Conservation (phyloP, 2,329 filamentous ascomycete species). For the Hypocrella siamensis region DNA sequence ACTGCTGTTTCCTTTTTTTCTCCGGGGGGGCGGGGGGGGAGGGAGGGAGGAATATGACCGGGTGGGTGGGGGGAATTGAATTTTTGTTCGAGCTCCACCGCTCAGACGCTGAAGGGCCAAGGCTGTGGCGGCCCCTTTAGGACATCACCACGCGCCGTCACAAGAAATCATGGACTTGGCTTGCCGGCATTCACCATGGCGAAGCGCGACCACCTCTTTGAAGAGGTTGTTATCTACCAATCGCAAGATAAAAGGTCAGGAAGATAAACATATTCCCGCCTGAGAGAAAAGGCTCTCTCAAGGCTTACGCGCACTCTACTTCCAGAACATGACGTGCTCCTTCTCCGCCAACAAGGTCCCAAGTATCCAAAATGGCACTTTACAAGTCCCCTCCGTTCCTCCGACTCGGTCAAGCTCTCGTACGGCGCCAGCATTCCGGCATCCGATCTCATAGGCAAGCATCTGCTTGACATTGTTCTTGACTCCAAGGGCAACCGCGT, state of each 20-base stretch:
- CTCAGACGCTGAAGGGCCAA: too few relatives aligned
- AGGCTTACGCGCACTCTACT: background rate
- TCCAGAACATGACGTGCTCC: conserved; percentile 23
- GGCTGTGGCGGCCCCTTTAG: too few relatives aligned
- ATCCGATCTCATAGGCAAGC: conserved; percentile 47
- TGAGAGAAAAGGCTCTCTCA: background rate
- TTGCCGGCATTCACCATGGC: background rate
- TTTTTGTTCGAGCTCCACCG: too few relatives aligned
- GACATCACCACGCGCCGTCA: too few relatives aligned
- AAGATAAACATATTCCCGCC: background rate
- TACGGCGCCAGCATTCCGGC: conserved; percentile 33
- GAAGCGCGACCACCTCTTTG: background rate
- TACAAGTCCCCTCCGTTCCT: conserved; percentile 17
- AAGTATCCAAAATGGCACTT: conserved; percentile 22
- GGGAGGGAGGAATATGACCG: too few relatives aligned
- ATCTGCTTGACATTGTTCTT: conserved; percentile 39
- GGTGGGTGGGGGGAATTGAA: too few relatives aligned
- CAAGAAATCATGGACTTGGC: background rate
- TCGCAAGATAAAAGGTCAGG: conserved; percentile 12
- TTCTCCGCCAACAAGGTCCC: conserved; percentile 21
- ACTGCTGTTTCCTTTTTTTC: too few relatives aligned
- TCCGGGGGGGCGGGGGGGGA: too few relatives aligned
- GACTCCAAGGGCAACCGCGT: conserved; percentile 34
- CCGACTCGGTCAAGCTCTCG: conserved; percentile 15
- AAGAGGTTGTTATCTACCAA: conserved; percentile 10